Evolutionary conservation across 192 early-diverging fungal genomes (phyloP).

Genomic region (Gigaspora rosea): DNA sequence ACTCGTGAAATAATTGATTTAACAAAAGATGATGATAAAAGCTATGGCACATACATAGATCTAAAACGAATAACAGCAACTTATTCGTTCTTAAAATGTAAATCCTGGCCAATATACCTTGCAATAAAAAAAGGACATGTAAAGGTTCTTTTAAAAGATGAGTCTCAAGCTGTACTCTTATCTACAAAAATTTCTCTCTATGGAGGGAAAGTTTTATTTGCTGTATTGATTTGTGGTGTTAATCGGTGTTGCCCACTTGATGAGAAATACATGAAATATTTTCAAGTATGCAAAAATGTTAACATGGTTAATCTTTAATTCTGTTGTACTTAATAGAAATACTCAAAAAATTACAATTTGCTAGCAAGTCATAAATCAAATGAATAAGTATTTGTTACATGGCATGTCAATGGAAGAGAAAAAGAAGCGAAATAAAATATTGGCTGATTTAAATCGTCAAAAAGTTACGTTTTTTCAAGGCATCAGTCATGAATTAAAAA

Average conservation of each 20-base stretch:
- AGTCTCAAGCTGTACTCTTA: conserved; percentile 2
- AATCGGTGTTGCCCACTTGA: not conserved
- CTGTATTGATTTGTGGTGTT: conserved; percentile 21
- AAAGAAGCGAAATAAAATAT: conserved; percentile 34
- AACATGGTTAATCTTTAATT: not conserved
- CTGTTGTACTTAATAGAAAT: not conserved
- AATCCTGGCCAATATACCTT: not conserved
- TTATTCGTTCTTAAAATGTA: not conserved
- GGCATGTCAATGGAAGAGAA: conserved; percentile 42
- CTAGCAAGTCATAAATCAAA: conserved; percentile 36
- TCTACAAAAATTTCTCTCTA: not conserved
- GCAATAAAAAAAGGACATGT: not conserved
- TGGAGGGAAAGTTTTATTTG: not conserved
- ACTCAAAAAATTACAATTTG: too few species aligned
- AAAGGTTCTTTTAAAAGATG: not conserved
- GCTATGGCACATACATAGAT: not conserved
- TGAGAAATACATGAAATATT: conserved; percentile 32
- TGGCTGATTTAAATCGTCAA: conserved; percentile 43
- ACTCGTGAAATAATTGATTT: not conserved
- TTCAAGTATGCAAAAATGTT: conserved; percentile 9
- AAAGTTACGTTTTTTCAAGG: conserved; percentile 49
- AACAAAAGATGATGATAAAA: not conserved
- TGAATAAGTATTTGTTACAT: conserved; percentile 35
- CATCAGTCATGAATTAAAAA: conserved; percentile 46
- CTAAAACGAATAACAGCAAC: too few species aligned